Evolutionary conservation across 73 alveolate genomes (phyloP).

Genomic region (Blepharisma stoltei): DNA sequence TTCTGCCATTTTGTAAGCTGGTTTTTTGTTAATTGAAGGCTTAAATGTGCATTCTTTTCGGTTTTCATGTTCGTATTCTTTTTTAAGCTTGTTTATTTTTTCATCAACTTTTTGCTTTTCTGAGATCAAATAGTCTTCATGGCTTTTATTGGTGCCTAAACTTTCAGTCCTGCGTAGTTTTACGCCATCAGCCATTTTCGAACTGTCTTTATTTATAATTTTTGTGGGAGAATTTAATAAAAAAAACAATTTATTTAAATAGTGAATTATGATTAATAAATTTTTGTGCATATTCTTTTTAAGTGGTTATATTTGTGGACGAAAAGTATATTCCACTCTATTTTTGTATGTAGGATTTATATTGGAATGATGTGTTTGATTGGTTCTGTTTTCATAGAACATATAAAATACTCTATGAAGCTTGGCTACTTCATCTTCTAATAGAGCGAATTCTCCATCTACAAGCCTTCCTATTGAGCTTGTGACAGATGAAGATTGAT

Average conservation of each 20-base stretch:
- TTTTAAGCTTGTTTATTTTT: conserved; percentile 9
- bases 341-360: neutral
- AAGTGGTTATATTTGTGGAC: conserved; percentile 11
- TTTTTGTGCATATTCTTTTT: too few species aligned
- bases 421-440: neutral
- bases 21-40: neutral
- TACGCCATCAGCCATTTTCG: neutral
- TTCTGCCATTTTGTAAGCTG: neutral
- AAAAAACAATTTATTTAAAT: too few species aligned
- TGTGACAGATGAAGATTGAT: neutral
- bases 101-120: conserved; percentile 10
- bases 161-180: neutral
- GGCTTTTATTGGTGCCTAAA: neutral
- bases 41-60: conserved; percentile 15
- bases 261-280: too few species aligned
- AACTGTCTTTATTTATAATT: too few species aligned
- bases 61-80: neutral
- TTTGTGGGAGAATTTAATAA: too few species aligned
- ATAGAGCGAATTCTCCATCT: neutral
- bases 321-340: neutral
- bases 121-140: neutral
- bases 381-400: conserved; percentile 2
- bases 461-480: neutral
- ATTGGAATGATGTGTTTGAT: neutral
- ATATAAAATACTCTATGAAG: neutral